A percentile compares a stretch with the other conserved stretches of the same genome.
These are phyloP conservation scores for Schoenoplectus tabernaemontani DNA, from an alignment of 202 grass and related monocot species.

Conservation along the genomic window DNA sequence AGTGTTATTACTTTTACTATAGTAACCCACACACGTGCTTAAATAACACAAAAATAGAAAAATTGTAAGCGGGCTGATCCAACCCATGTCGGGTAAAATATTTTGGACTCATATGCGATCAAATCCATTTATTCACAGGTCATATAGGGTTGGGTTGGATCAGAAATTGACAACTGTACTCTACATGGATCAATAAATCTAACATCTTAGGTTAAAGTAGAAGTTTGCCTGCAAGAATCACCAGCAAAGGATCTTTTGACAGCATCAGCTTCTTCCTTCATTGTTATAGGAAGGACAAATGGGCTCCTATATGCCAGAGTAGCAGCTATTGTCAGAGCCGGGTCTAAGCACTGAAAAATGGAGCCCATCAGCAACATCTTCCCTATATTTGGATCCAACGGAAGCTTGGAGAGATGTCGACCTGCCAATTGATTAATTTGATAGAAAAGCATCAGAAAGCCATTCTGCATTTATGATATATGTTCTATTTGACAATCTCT, in stretches of 20 bases:
- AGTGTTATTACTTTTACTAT: neutral
- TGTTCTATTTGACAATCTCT: neutral
- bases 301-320: conserved; percentile 76
- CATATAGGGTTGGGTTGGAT: too few species aligned
- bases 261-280: conserved; percentile 94
- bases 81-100: neutral
- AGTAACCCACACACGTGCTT: neutral
- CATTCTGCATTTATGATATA: neutral
- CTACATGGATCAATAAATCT: neutral
- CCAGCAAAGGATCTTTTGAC: conserved; percentile 87
- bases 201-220: neutral
- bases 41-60: neutral
- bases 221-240: conserved; percentile 73
- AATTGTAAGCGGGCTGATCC: neutral
- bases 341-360: conserved; percentile 87
- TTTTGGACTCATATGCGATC: too few species aligned
- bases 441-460: neutral
- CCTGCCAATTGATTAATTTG: conserved; percentile 41
- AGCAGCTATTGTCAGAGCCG: conserved; percentile 86
- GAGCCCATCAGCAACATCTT: conserved; percentile 96
- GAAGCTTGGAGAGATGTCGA: conserved; percentile 71
- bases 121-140: neutral
- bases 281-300: conserved; percentile 91
- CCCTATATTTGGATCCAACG: conserved; percentile 91
- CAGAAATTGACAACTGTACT: neutral